These are phyloP conservation scores for Rhodomyrtus psidioides DNA, from an alignment of 441 rosid species.

Conservation along the genomic window DNA sequence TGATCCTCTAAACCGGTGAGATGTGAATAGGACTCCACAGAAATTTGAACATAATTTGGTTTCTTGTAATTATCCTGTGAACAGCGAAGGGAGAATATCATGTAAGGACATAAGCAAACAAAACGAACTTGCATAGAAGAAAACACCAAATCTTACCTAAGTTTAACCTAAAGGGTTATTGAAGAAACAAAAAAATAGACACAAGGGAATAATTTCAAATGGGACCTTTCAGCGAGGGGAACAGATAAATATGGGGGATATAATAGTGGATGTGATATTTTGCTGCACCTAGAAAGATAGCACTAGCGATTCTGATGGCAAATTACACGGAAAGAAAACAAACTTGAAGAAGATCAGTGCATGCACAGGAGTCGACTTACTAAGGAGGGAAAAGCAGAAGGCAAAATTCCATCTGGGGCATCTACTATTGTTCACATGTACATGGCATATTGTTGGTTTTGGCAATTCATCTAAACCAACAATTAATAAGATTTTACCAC, in stretches of 20 bases:
- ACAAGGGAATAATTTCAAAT: not conserved
- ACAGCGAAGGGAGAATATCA: not conserved
- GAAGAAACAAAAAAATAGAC: not conserved
- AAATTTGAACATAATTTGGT: conserved; percentile 8
- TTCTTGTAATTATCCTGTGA: conserved; percentile 4
- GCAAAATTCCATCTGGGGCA: not conserved
- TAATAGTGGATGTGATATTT: not conserved
- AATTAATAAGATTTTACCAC: not conserved
- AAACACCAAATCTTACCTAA: not conserved
- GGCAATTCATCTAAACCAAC: not conserved
- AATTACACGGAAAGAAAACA: not conserved
- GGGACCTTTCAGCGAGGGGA: not conserved
- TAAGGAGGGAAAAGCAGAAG: not conserved
- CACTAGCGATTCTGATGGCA: not conserved
- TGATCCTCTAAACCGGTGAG: conserved; percentile 39
- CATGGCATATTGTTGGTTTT: not conserved
- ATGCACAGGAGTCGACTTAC: not conserved
- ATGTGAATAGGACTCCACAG: conserved; percentile 9
- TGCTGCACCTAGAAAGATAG: not conserved
- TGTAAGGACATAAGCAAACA: not conserved
- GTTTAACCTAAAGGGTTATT: not conserved
- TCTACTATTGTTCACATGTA: not conserved
- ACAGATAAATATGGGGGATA: not conserved
- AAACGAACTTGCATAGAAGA: not conserved
- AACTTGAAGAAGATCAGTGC: not conserved